Base-by-base conservation (phyloP, 1,284 basidiomycete genomes). In the Flammula alnicola region DNA sequence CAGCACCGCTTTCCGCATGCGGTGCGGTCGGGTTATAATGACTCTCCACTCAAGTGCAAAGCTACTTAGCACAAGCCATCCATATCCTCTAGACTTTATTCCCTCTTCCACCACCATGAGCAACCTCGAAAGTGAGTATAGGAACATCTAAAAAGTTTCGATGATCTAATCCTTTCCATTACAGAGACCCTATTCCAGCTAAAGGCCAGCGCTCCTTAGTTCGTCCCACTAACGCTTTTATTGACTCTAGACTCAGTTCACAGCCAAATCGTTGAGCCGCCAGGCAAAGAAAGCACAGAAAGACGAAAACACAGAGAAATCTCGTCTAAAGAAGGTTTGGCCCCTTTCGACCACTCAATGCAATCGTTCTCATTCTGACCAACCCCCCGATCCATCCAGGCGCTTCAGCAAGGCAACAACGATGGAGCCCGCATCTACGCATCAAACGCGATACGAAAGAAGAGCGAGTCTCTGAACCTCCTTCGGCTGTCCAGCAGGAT, bases 351-450 rank as follows among this genome's bases (percentile, higher is more conserved):
- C 22, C 2, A 30, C 19, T 4, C 44, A 23, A 32, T 27, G 2
- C 11, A 51, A 30, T 31, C 10, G 23, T 36, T 20, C 20, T 12
- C 2, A 51, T 46, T 41, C 41, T 47, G 22, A 27, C 29, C n/a
- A 22, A 39, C 40, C 17, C 43, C 38, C 41, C 35, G 51, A 8
- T 19, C 19, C 49, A 27, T 41, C 39, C 70, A 98, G 95, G 97
- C 97, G 4, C 79, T 99, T 5, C 89, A 93, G 64, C 95, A 99
- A 73, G 94, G 95, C 43, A 99, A 99, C 74, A 92, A 83, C 41
- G 97, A 99, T 55, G 95, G 96, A 37, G 97, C 97, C n/a, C 84
- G 93, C 51, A 99, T 99, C 78, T 99, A 99, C 68, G 97, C 97
- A 11, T 88, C 94, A 37, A 99, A 99, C 65, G 93, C 97, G 36